phyloP scores from a whole-genome alignment of 2,329 filamentous ascomycete species.

The Drechslerella dactyloides region DNA sequence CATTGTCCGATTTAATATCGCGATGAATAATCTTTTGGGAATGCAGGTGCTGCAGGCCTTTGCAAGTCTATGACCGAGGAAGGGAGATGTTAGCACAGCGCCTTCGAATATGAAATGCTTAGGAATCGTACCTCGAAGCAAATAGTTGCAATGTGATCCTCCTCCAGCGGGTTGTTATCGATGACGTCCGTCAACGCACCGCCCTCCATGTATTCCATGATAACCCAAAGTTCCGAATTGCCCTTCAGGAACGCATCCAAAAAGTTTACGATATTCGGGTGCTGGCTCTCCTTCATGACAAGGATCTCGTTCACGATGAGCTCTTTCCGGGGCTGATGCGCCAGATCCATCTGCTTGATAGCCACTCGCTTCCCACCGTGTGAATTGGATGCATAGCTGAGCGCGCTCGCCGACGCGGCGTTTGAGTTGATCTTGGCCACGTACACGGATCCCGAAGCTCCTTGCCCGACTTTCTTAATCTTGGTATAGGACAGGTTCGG shows the following conservation, averaged over 20 bases:
- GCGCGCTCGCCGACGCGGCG: constrained; percentile 79
- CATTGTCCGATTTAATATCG: constrained; percentile 99
- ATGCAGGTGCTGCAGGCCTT: constrained; percentile 91
- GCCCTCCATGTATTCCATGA: constrained; percentile 99
- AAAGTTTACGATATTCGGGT: constrained; percentile 99
- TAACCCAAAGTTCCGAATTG: constrained; percentile 97
- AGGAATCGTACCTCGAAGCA: constrained; percentile 79
- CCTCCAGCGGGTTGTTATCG: constrained; percentile 95
- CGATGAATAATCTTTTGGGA: constrained; percentile 96
- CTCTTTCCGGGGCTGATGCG: constrained; percentile 95
- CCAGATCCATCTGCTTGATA: constrained; percentile 99
- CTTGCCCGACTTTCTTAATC: constrained; percentile 99
- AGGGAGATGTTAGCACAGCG: constrained; percentile 11
- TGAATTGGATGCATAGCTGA: constrained; percentile 72
- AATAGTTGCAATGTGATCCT: constrained; percentile 97
- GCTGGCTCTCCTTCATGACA: constrained; percentile 99
- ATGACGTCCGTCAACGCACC: constrained; percentile 97
- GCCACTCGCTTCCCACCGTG: constrained; percentile 87
- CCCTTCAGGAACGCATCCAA: constrained; percentile 95
- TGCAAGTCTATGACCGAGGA: constrained; percentile 74
- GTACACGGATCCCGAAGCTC: constrained; percentile 96
- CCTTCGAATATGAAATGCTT: not conserved
- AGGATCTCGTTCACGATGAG: constrained; percentile 99
- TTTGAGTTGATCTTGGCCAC: constrained; percentile 93
- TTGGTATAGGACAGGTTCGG: constrained; percentile 96